Conservation (phyloP, 306 rosid species). For the Malus domestica region DNA sequence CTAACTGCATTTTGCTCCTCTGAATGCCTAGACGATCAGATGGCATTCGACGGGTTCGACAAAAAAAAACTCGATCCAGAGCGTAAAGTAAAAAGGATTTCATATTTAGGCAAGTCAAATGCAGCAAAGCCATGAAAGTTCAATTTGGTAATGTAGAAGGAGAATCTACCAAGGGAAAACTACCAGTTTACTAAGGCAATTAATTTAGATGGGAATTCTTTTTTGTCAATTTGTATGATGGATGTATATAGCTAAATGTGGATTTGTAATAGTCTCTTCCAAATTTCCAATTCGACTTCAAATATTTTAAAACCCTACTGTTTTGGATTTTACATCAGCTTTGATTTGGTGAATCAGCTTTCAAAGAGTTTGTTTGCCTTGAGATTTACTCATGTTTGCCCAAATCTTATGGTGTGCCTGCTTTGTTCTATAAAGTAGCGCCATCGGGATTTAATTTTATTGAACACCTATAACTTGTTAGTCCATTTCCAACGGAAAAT, state of each 20-base stretch:
- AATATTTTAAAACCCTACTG: not conserved
- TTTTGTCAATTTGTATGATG: not conserved
- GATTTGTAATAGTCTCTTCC: not conserved
- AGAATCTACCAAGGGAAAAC: not conserved
- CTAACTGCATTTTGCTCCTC: constrained; percentile 8
- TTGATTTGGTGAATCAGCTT: not conserved
- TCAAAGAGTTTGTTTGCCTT: not conserved
- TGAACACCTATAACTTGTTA: not conserved
- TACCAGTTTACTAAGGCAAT: not conserved
- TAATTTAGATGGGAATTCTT: not conserved
- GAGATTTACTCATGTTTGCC: not conserved
- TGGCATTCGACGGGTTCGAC: constrained; percentile 2
- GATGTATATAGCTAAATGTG: not conserved
- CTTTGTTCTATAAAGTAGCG: not conserved
- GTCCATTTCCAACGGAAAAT: not conserved
- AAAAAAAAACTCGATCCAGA: not conserved
- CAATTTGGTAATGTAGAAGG: not conserved
- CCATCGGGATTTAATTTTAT: not conserved
- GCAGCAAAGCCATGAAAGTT: not conserved
- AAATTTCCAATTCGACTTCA: not conserved
- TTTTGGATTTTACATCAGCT: not conserved
- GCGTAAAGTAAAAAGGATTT: no score
- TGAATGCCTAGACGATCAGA: not conserved
- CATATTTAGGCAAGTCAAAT: not conserved
- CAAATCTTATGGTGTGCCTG: not conserved